These are phyloP conservation scores for Fusarium anthophilum DNA, from an alignment of 2,329 filamentous ascomycete genomes.

Conservation along the genomic window DNA sequence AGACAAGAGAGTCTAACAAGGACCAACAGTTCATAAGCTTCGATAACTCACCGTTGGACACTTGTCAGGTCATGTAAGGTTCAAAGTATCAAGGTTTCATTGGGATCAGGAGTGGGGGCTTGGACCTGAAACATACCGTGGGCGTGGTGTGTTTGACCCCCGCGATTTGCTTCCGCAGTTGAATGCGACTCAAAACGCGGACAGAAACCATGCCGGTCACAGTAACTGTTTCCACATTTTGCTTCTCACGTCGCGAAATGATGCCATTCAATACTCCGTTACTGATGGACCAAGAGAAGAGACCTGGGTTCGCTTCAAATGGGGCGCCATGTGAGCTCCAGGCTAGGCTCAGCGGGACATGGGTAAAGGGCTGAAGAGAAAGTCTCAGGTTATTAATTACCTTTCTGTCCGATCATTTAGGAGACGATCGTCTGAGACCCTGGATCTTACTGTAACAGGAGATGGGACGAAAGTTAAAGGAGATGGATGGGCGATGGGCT, in stretches of 20 bases:
- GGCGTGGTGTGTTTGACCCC: constrained; percentile 23
- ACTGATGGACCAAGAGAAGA: constrained; percentile 6
- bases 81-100: constrained; percentile 20
- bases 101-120: constrained; percentile 16
- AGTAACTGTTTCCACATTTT: constrained; percentile 34
- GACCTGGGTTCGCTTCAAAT: not conserved
- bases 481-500: not conserved
- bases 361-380: not conserved
- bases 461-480: constrained; percentile 26
- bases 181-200: constrained; percentile 21
- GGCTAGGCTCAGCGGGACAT: not conserved
- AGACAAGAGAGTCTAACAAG: not conserved
- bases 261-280: constrained; percentile 36
- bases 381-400: not conserved
- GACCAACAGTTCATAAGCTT: not conserved
- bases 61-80: not conserved
- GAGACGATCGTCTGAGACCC: constrained; percentile 5
- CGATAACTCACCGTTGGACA: not conserved
- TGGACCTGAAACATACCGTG: constrained; percentile 41
- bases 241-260: constrained; percentile 32
- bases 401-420: not conserved
- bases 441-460: constrained; percentile 5
- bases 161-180: constrained; percentile 35
- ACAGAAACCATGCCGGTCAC: constrained; percentile 23
- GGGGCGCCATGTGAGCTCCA: not conserved